Conservation (phyloP, 2,329 filamentous ascomycete species). For the Phyllosticta citrichinensis region DNA sequence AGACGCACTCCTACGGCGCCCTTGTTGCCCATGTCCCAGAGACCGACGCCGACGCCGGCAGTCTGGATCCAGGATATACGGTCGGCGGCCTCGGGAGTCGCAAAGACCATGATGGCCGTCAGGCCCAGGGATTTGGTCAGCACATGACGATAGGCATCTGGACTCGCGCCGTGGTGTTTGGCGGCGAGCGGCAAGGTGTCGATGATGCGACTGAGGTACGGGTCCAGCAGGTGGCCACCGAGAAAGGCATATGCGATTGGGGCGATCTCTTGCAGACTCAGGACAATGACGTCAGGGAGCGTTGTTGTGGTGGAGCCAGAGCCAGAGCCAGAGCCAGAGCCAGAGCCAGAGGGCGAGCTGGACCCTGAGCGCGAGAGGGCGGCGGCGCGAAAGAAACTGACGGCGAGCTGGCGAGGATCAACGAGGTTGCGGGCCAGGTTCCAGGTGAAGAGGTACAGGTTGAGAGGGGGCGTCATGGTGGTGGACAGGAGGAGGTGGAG, state of each 20-base stretch:
- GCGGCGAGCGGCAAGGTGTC: conserved; percentile 63
- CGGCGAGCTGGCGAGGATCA: conserved; percentile 56
- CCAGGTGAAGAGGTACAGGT: conserved; percentile 72
- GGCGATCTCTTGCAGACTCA: conserved; percentile 77
- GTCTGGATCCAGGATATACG: conserved; percentile 58
- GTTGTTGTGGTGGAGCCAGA: conserved; percentile 22
- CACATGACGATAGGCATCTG: conserved; percentile 56
- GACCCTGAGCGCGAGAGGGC: conserved; percentile 30
- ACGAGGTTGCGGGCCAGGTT: conserved; percentile 72
- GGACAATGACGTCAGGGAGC: conserved; percentile 56
- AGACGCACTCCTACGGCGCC: conserved; percentile 75
- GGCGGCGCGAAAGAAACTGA: conserved; percentile 16
- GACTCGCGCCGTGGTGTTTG: conserved; percentile 30
- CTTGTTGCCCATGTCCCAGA: conserved; percentile 90
- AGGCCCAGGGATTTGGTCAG: conserved; percentile 70
- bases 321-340: conserved; percentile 16
- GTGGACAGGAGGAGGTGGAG: conserved; percentile 2
- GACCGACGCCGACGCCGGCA: conserved; percentile 75
- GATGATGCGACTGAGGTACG: conserved; percentile 64
- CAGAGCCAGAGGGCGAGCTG: conserved; percentile 23
- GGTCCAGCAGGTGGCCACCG: conserved; percentile 65
- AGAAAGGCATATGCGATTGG: conserved; percentile 79
- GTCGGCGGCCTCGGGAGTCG: conserved; percentile 47
- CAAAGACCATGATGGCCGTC: conserved; percentile 83
- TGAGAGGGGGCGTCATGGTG: conserved; percentile 15